phyloP scores from a whole-genome alignment of 768 basidiomycete genomes.

The Fomitopsis serialis region DNA sequence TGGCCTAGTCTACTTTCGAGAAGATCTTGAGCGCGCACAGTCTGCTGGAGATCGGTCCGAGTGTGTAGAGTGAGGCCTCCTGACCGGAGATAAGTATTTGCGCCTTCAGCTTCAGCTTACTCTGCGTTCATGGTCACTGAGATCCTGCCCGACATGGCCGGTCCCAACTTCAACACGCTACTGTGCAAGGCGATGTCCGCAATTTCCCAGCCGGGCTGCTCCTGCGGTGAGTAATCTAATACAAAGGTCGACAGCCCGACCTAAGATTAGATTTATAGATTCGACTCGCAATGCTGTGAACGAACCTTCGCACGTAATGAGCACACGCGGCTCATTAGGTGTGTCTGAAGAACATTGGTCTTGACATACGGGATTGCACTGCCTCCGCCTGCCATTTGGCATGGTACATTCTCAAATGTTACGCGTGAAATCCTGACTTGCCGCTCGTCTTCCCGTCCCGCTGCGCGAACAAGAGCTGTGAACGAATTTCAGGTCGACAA shows the following conservation, averaged over 20 bases:
- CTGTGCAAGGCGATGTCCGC: conserved; percentile 58
- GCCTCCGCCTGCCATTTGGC: conserved; percentile 50
- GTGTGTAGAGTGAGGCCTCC: conserved; percentile 49
- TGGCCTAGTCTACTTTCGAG: conserved; percentile 39
- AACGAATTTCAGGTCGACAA: conserved; percentile 78
- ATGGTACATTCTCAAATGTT: conserved; percentile 52
- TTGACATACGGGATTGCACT: conserved; percentile 62
- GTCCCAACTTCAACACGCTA: conserved; percentile 59
- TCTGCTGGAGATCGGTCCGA: conserved; percentile 52
- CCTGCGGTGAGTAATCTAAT: conserved; percentile 53
- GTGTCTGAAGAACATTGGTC: conserved; percentile 74
- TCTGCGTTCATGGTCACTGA: not conserved
- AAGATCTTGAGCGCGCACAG: conserved; percentile 49
- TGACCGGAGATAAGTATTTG: conserved; percentile 50
- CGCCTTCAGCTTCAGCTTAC: conserved; percentile 39
- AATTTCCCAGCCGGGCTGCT: conserved; percentile 67
- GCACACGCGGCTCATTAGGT: conserved; percentile 44
- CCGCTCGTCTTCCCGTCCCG: conserved; percentile 67
- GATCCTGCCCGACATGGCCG: conserved; percentile 49
- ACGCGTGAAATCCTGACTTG: conserved; percentile 44
- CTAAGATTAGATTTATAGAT: conserved; percentile 57
- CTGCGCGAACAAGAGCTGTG: conserved; percentile 56
- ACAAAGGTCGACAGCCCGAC: conserved; percentile 56
- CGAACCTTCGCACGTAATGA: not conserved
- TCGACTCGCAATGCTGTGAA: conserved; percentile 40